Conservation (phyloP, 805 yeast genomes). For the Kazachstania martiniae region DNA sequence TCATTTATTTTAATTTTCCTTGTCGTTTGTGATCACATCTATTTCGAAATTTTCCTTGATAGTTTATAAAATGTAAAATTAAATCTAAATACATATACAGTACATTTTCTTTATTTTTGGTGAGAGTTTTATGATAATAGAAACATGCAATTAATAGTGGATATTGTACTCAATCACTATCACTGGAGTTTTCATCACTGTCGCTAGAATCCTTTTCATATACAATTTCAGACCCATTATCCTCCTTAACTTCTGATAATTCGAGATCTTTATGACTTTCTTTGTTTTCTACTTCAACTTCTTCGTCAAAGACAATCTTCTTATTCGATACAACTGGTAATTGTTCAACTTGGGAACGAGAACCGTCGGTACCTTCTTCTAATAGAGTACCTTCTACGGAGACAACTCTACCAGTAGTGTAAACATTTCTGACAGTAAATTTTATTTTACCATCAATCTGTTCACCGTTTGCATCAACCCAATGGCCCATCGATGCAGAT, state of each 20-base stretch:
- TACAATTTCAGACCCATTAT: conserved; percentile 27
- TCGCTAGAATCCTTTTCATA: conserved; percentile 26
- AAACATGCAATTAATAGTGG: not conserved
- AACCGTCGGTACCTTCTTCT: conserved; percentile 12
- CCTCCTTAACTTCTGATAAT: conserved; percentile 24
- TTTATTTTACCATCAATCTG: conserved; percentile 74
- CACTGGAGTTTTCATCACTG: conserved; percentile 19
- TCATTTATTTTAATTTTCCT: too few relatives aligned
- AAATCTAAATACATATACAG: too few relatives aligned
- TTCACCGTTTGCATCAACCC: conserved; percentile 70
- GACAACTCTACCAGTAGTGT: conserved; percentile 68
- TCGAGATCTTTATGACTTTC: conserved; percentile 28
- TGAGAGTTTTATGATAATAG: not conserved
- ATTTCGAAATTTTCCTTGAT: too few relatives aligned
- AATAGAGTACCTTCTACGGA: conserved; percentile 83
- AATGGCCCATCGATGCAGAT: conserved; percentile 61
- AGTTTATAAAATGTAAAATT: too few relatives aligned
- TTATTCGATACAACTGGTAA: conserved; percentile 40
- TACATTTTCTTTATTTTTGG: too few relatives aligned
- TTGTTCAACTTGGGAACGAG: conserved; percentile 38
- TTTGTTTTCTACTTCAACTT: conserved; percentile 27
- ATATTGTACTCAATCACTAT: conserved; percentile 9
- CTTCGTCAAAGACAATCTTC: conserved; percentile 42
- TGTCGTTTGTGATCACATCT: too few relatives aligned
- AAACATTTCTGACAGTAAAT: conserved; percentile 64